Evolutionary conservation across 495 filamentous ascomycete species (phyloP).

Genomic region (Penicillium parvum): DNA sequence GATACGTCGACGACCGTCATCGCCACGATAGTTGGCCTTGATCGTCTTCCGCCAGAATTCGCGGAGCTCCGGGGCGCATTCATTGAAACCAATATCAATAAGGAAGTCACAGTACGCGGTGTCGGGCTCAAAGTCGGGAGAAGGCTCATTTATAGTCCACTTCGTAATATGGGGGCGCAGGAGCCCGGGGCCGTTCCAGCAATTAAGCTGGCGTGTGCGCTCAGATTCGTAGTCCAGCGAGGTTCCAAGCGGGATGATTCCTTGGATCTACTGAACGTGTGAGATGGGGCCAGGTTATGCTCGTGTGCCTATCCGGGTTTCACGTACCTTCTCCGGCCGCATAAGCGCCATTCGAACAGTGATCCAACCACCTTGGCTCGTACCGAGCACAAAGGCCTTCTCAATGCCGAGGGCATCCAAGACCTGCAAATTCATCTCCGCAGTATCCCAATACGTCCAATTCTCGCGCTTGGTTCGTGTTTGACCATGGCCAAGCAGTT

Average conservation of each 20-base stretch:
- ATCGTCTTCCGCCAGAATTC: constrained; percentile 52
- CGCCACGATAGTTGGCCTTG: constrained; percentile 52
- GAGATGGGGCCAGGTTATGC: too few relatives aligned
- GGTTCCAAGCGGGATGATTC: constrained; percentile 58
- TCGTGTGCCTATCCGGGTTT: not conserved
- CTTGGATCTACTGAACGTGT: too few relatives aligned
- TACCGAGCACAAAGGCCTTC: constrained; percentile 55
- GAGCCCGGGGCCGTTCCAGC: constrained; percentile 52
- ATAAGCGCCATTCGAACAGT: constrained; percentile 55
- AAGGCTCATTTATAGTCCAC: constrained; percentile 42
- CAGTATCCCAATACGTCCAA: constrained; percentile 52
- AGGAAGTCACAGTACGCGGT: constrained; percentile 52
- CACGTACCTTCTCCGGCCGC: constrained; percentile 49
- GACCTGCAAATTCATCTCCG: constrained; percentile 47
- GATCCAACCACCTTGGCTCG: constrained; percentile 62
- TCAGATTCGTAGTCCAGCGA: constrained; percentile 58
- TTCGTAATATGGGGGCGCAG: constrained; percentile 38
- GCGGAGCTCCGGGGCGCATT: constrained; percentile 32
- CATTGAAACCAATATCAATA: constrained; percentile 50
- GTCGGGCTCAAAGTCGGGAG: constrained; percentile 50
- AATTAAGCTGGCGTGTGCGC: constrained; percentile 45
- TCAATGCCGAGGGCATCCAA: constrained; percentile 49
- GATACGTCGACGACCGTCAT: constrained; percentile 52
- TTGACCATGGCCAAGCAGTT: constrained; percentile 49
- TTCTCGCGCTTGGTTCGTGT: constrained; percentile 38